Evolutionary conservation across 2,329 filamentous ascomycete species (phyloP).

Genomic region (Alternaria triticimaculans): DNA sequence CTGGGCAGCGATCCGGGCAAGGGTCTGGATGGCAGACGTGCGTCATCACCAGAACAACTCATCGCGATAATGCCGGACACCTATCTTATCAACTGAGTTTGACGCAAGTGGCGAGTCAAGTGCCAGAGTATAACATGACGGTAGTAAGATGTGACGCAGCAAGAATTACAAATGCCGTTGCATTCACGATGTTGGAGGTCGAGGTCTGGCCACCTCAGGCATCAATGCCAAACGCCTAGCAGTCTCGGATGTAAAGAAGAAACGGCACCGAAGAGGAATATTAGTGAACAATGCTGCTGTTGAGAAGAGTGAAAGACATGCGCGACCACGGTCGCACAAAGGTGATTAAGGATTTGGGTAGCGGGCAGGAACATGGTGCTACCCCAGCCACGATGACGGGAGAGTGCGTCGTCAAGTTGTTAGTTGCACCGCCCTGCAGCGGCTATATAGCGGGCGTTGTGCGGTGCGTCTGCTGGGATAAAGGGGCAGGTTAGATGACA

Average conservation of each 20-base stretch:
- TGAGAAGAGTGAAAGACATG: not conserved
- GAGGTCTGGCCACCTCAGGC: slow-evolving; percentile 17
- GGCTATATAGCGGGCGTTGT: slow-evolving; percentile 6
- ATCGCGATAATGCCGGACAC: not conserved
- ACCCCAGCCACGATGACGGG: slow-evolving; percentile 39
- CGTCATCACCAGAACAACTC: slow-evolving; percentile 19
- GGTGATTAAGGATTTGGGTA: slow-evolving; percentile 5
- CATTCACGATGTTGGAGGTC: not conserved
- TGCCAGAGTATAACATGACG: not conserved
- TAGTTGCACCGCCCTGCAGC: slow-evolving; percentile 8
- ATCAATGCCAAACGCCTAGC: slow-evolving; percentile 37
- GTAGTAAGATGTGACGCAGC: slow-evolving; percentile 1
- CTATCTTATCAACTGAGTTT: not conserved
- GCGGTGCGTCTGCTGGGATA: not conserved
- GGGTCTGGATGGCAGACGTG: slow-evolving; percentile 21
- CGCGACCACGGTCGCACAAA: slow-evolving; percentile 5
- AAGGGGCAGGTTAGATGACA: not conserved
- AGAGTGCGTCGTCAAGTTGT: slow-evolving; percentile 12
- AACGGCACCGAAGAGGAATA: not conserved
- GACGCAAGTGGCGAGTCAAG: not conserved
- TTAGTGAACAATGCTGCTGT: not conserved
- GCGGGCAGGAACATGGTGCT: slow-evolving; percentile 24
- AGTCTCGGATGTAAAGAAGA: slow-evolving; percentile 33
- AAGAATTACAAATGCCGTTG: not conserved
- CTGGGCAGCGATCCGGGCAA: slow-evolving; percentile 15